Evolutionary conservation across 1,284 basidiomycete genomes (phyloP).

Genomic region (Stereum hirsutum): DNA sequence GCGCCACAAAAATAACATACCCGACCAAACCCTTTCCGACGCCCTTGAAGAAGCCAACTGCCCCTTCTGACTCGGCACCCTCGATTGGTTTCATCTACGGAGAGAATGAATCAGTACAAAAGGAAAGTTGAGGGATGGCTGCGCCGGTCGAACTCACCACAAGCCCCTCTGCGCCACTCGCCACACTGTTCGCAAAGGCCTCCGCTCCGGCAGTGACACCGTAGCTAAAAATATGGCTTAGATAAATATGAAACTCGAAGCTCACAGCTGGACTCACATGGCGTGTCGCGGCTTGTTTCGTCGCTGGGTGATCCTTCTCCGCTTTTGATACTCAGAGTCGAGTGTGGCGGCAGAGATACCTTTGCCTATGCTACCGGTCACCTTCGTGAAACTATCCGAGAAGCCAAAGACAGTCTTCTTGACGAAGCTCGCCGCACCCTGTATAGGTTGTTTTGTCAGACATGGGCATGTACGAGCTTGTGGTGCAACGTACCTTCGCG

Average conservation of each 20-base stretch:
- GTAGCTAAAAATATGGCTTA: constrained; percentile 45
- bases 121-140: neutral
- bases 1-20: constrained; percentile 31
- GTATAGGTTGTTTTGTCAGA: constrained; percentile 4
- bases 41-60: constrained; percentile 96
- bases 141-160: constrained; percentile 75
- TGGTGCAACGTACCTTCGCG: constrained; percentile 69
- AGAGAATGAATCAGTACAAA: neutral
- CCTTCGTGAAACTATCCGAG: constrained; percentile 93
- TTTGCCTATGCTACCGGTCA: constrained; percentile 96
- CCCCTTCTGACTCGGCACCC: constrained; percentile 92
- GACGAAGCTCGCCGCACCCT: constrained; percentile 96
- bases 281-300: constrained; percentile 96
- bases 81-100: constrained; percentile 87
- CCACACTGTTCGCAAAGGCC: constrained; percentile 89
- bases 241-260: constrained; percentile 8
- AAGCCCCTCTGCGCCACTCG: constrained; percentile 94
- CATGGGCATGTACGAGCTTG: too few relatives aligned
- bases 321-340: constrained; percentile 91
- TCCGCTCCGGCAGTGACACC: constrained; percentile 93
- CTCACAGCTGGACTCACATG: constrained; percentile 43
- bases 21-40: constrained; percentile 96
- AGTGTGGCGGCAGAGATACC: constrained; percentile 95
- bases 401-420: constrained; percentile 99
- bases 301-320: constrained; percentile 80